Conservation (phyloP, 192 early-diverging fungal genomes). For the Coemansia brasiliensis region DNA sequence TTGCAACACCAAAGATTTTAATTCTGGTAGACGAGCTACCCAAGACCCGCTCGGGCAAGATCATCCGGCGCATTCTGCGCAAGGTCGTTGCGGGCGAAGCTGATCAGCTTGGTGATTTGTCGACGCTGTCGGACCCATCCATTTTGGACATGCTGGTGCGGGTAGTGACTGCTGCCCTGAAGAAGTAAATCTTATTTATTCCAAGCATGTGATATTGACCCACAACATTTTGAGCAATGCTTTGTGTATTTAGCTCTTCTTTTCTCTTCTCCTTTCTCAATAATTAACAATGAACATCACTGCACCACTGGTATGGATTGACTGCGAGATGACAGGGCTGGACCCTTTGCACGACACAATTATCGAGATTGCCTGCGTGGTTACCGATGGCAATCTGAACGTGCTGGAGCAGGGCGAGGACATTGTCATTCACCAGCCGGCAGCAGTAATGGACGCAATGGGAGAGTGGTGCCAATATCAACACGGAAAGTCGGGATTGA, state of each 20-base stretch:
- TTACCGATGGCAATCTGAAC: conserved; percentile 88
- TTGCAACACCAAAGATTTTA: conserved; percentile 86
- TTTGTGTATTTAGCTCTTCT: background rate
- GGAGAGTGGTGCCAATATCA: conserved; percentile 87
- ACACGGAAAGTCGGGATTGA: conserved; percentile 86
- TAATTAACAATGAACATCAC: conserved; percentile 1
- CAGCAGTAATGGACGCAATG: conserved; percentile 82
- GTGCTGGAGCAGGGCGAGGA: conserved; percentile 74
- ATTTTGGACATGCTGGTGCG: conserved; percentile 60
- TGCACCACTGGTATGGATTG: conserved; percentile 53
- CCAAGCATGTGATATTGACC: conserved; percentile 5
- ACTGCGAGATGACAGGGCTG: conserved; percentile 58
- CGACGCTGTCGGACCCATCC: conserved; percentile 81
- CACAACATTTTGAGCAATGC: background rate
- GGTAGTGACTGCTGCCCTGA: conserved; percentile 32
- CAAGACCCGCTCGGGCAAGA: conserved; percentile 95
- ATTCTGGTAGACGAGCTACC: conserved; percentile 86
- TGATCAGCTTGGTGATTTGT: conserved; percentile 84
- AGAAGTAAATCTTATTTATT: conserved; percentile 18
- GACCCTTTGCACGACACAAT: conserved; percentile 67
- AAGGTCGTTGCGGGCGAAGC: conserved; percentile 88
- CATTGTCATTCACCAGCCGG: conserved; percentile 72
- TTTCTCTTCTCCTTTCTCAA: background rate
- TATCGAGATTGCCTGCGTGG: conserved; percentile 86
- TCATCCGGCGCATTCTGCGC: conserved; percentile 92